These are phyloP conservation scores for Crithidia acanthocephali DNA, from an alignment of 208 protist species.

Conservation along the genomic window DNA sequence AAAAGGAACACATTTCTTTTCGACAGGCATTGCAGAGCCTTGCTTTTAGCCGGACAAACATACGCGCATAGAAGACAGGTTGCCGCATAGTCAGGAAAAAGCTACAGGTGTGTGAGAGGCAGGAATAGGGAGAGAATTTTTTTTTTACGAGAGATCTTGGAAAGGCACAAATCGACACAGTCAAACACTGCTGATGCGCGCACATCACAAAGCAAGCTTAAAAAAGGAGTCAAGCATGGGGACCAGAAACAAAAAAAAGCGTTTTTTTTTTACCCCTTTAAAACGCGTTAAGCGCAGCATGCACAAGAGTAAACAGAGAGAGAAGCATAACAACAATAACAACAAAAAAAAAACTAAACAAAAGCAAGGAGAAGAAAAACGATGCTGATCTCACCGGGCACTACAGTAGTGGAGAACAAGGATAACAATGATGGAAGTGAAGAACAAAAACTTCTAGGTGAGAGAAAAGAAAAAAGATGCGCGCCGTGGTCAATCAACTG, in stretches of 20 bases:
- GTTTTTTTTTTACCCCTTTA: too few relatives aligned
- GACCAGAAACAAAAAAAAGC: constrained; percentile 10
- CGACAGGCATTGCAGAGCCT: too few relatives aligned
- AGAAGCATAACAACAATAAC: constrained; percentile 1
- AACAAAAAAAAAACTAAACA: constrained; percentile 10
- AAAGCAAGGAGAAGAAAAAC: constrained; percentile 8
- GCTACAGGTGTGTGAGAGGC: neutral
- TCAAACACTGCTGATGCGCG: too few relatives aligned
- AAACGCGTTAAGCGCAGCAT: too few relatives aligned
- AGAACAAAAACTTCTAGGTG: neutral
- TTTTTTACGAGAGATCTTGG: too few relatives aligned
- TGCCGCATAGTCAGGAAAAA: constrained; percentile 6
- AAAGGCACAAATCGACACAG: too few relatives aligned
- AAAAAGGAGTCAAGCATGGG: neutral
- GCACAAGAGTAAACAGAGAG: neutral
- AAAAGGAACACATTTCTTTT: too few relatives aligned
- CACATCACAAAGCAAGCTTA: too few relatives aligned
- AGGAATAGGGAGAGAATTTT: too few relatives aligned
- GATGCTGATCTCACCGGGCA: neutral
- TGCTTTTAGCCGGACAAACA: neutral
- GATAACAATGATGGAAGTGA: neutral
- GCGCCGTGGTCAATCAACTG: neutral
- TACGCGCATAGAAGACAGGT: neutral
- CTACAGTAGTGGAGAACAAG: neutral
- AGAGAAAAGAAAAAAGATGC: neutral